Evolutionary conservation across 495 filamentous ascomycete genomes (phyloP).

Genomic region (Aspergillus hancockii): DNA sequence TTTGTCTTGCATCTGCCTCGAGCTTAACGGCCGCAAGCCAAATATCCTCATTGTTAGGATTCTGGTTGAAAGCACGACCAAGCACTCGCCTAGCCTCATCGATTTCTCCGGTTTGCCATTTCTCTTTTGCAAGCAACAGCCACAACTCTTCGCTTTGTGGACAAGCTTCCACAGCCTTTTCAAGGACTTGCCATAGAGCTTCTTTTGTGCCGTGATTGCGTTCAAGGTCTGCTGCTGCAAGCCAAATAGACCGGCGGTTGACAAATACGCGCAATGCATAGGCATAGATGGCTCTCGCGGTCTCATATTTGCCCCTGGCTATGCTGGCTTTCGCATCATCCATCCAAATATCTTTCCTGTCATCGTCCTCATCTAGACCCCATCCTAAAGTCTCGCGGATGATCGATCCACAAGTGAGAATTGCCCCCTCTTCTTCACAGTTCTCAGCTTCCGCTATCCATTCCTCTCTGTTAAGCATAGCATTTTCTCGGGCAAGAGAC

Average conservation of each 20-base stretch:
- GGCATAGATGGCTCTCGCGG: conserved; percentile 88
- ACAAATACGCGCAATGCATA: conserved; percentile 87
- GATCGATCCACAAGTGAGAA: conserved; percentile 83
- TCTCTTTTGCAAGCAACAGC: conserved; percentile 94
- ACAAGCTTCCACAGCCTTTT: conserved; percentile 91
- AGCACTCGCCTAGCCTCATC: conserved; percentile 83
- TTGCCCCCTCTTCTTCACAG: conserved; percentile 88
- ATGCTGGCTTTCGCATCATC: conserved; percentile 84
- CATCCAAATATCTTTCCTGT: conserved; percentile 92
- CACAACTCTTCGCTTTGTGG: conserved; percentile 88
- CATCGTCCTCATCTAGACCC: conserved; percentile 93
- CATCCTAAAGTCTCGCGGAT: conserved; percentile 92
- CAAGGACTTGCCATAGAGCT: conserved; percentile 77
- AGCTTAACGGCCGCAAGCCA: conserved; percentile 94
- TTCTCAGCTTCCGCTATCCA: conserved; percentile 96
- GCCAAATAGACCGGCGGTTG: conserved; percentile 80
- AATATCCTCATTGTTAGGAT: conserved; percentile 94
- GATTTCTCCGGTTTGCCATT: conserved; percentile 81
- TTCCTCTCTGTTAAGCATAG: conserved; percentile 95
- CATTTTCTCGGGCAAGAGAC: conserved; percentile 84
- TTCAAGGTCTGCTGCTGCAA: conserved; percentile 87
- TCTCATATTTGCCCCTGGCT: conserved; percentile 77
- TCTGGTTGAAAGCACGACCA: conserved; percentile 85
- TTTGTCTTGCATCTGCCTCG: conserved; percentile 81
- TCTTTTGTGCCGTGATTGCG: conserved; percentile 86